A percentile compares a stretch with the other conserved stretches of the same genome.
phyloP scores from a whole-genome alignment of 164 flowering plant species.

The Akebia trifoliata region DNA sequence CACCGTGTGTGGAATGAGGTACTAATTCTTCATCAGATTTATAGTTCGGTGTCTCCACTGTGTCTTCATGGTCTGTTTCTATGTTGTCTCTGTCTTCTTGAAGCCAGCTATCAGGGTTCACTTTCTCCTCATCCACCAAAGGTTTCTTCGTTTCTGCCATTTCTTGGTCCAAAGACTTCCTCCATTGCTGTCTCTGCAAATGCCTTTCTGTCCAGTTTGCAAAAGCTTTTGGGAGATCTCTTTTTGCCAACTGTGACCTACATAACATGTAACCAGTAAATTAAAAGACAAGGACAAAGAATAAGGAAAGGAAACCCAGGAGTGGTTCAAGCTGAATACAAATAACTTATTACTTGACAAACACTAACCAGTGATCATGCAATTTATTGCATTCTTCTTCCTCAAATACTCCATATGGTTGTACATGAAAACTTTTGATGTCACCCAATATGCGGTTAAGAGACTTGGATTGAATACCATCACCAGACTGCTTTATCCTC shows the following conservation, averaged over 20 bases:
- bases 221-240: slow-evolving; percentile 58
- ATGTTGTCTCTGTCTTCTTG: slow-evolving; percentile 21
- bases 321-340: not conserved
- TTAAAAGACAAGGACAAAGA: slow-evolving; percentile 1
- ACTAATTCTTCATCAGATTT: slow-evolving; percentile 16
- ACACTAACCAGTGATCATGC: slow-evolving; percentile 71
- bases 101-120: slow-evolving; percentile 14
- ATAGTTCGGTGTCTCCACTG: slow-evolving; percentile 13
- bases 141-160: slow-evolving; percentile 31
- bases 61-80: slow-evolving; percentile 14
- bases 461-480: slow-evolving; percentile 55
- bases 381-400: slow-evolving; percentile 75
- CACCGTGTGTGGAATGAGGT: slow-evolving; percentile 16
- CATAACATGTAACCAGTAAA: too few species aligned
- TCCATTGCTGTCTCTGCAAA: slow-evolving; percentile 28
- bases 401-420: slow-evolving; percentile 68
- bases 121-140: slow-evolving; percentile 28
- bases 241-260: slow-evolving; percentile 59
- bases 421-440: slow-evolving; percentile 47
- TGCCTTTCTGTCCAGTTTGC: slow-evolving; percentile 40
- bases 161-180: slow-evolving; percentile 44
- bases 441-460: slow-evolving; percentile 67
- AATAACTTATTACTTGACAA: slow-evolving; percentile 1
- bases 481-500: slow-evolving; percentile 64
- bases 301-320: not conserved